Conservation (phyloP, 2,329 filamentous ascomycete genomes). For the Neopestalotiopsis sp. region DNA sequence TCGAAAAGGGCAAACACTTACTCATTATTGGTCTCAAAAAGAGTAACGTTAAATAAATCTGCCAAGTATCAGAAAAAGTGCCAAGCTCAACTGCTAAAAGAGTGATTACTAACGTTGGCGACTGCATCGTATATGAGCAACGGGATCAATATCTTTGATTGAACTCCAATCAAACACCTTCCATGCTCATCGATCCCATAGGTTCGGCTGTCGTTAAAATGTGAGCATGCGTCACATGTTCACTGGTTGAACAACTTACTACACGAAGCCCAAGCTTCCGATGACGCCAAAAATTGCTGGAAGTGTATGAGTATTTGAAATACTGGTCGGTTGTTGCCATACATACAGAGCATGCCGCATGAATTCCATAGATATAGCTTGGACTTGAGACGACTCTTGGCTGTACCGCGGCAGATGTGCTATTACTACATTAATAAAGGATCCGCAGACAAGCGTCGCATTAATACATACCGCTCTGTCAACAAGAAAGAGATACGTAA, state of each 20-base stretch:
- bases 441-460: not conserved
- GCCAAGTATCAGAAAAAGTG: not conserved
- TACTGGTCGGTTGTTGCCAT: not conserved
- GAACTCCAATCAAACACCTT: not conserved
- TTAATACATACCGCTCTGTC: slow-evolving; percentile 1
- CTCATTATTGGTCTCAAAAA: slow-evolving; percentile 7
- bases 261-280: not conserved
- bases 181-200: not conserved
- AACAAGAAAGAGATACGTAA: slow-evolving; percentile 4
- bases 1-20: not conserved
- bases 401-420: not conserved
- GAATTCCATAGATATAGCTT: slow-evolving; percentile 7
- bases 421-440: not conserved
- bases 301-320: not conserved
- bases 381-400: slow-evolving; percentile 7
- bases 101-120: not conserved
- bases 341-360: not conserved
- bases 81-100: too few species aligned
- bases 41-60: slow-evolving; percentile 2
- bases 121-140: not conserved
- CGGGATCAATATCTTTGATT: not conserved
- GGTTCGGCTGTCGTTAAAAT: not conserved
- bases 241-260: not conserved
- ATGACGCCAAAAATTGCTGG: not conserved
- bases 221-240: not conserved